Percentiles rank a stretch among this genome's conserved stretches.
phyloP scores from a whole-genome alignment of 2,329 filamentous ascomycete genomes.

The Sporothrix variecibatus region DNA sequence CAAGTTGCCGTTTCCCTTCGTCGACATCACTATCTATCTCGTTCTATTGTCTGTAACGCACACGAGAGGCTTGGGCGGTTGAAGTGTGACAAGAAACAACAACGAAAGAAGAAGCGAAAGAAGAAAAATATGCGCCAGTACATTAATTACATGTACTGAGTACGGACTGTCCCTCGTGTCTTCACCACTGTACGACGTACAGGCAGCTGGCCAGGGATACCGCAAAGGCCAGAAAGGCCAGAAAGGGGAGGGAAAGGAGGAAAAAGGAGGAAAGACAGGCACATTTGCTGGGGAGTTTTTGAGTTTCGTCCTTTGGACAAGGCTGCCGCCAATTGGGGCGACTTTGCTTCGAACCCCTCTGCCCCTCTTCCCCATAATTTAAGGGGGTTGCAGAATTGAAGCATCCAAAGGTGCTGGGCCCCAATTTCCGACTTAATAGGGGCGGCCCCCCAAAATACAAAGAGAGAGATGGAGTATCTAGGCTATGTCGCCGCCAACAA shows the following conservation, averaged over 20 bases:
- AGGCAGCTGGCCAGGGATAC: background rate
- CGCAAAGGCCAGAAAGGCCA: background rate
- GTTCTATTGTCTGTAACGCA: conserved; percentile 19
- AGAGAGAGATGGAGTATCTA: conserved; percentile 30
- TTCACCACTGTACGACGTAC: background rate
- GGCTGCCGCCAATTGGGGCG: conserved; percentile 19
- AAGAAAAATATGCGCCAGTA: too few species aligned
- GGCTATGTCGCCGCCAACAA: conserved; percentile 30
- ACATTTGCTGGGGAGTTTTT: background rate
- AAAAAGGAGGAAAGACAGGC: too few species aligned
- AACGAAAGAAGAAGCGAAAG: too few species aligned
- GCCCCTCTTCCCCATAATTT: conserved; percentile 19
- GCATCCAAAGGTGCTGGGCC: background rate
- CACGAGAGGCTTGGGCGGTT: conserved; percentile 20
- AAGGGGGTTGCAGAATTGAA: conserved; percentile 19
- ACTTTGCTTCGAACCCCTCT: background rate
- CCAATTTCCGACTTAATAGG: background rate
- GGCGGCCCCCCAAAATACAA: background rate
- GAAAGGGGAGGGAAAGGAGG: too few species aligned
- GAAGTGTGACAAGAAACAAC: too few species aligned
- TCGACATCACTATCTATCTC: too few species aligned
- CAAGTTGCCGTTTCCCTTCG: too few species aligned
- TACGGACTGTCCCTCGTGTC: background rate
- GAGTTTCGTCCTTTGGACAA: background rate
- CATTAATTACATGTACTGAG: too few species aligned